These are phyloP conservation scores for Cardamine chenopodiifolia DNA, from an alignment of 345 rosid genomes.

Conservation along the genomic window DNA sequence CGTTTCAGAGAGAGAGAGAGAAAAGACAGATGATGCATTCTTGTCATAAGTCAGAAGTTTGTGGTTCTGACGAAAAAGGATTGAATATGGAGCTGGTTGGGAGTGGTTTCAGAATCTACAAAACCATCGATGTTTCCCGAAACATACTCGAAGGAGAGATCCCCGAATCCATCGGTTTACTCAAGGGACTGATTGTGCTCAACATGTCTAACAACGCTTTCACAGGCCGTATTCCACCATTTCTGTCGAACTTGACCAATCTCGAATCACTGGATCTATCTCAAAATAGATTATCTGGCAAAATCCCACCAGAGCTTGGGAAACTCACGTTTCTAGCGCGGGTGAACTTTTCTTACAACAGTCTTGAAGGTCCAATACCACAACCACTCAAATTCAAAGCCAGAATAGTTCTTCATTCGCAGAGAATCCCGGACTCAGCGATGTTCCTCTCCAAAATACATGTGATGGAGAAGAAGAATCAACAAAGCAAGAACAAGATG, in stretches of 20 bases:
- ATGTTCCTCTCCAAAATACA: background rate
- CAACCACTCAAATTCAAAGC: conserved; percentile 18
- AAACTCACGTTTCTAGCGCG: background rate
- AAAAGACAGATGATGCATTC: background rate
- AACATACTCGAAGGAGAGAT: conserved; percentile 18
- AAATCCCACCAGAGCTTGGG: conserved; percentile 29
- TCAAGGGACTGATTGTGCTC: background rate
- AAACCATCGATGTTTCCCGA: conserved; percentile 12
- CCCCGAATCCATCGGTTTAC: background rate
- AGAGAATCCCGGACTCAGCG: background rate
- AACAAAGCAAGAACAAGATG: conserved; percentile 8
- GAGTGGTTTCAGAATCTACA: background rate
- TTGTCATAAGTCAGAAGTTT: background rate
- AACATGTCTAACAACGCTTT: conserved; percentile 29
- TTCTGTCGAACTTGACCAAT: conserved; percentile 16
- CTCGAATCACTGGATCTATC: too few species aligned
- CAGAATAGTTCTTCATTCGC: conserved; percentile 3
- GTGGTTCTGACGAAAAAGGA: conserved; percentile 10
- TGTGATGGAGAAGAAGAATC: conserved; percentile 4
- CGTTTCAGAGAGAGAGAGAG: background rate
- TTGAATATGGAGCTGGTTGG: background rate
- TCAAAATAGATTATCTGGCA: conserved; percentile 9
- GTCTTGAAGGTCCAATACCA: conserved; percentile 21
- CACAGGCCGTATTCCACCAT: conserved; percentile 4
- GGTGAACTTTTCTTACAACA: conserved; percentile 22